These are phyloP conservation scores for Carex sylvatica DNA, from an alignment of 202 grass and related monocot genomes.

Conservation along the genomic window DNA sequence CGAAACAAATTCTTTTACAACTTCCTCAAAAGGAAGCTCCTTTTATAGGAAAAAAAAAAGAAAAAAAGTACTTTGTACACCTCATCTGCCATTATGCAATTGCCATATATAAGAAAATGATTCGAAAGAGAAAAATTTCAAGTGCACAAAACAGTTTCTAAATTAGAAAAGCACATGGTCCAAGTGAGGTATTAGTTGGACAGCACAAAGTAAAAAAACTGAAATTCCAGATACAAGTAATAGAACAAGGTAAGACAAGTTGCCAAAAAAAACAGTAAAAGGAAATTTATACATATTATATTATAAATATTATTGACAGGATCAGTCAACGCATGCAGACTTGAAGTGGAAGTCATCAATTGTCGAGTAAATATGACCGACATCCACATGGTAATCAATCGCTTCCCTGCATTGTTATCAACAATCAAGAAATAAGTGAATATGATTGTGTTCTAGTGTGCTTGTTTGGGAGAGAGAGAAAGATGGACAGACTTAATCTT, in stretches of 20 bases:
- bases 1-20: neutral
- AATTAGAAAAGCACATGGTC: slow-evolving; percentile 6
- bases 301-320: neutral
- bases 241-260: neutral
- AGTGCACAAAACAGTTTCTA: neutral
- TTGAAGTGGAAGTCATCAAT: slow-evolving; percentile 80
- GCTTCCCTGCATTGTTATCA: slow-evolving; percentile 50
- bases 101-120: neutral
- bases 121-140: neutral
- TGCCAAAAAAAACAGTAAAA: neutral
- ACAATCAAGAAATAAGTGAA: neutral
- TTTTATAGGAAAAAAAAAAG: neutral
- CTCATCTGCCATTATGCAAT: neutral
- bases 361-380: slow-evolving; percentile 67
- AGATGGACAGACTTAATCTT: slow-evolving; percentile 52
- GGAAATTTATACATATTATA: slow-evolving; percentile 3
- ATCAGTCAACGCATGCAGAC: slow-evolving; percentile 31
- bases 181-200: slow-evolving; percentile 3
- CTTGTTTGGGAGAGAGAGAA: neutral
- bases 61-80: neutral
- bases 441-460: neutral
- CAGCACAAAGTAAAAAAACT: neutral
- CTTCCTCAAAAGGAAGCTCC: neutral
- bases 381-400: slow-evolving; percentile 41
- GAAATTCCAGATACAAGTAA: neutral